phyloP scores from a whole-genome alignment of 2,329 filamentous ascomycete genomes.

The Didymella segeticola region DNA sequence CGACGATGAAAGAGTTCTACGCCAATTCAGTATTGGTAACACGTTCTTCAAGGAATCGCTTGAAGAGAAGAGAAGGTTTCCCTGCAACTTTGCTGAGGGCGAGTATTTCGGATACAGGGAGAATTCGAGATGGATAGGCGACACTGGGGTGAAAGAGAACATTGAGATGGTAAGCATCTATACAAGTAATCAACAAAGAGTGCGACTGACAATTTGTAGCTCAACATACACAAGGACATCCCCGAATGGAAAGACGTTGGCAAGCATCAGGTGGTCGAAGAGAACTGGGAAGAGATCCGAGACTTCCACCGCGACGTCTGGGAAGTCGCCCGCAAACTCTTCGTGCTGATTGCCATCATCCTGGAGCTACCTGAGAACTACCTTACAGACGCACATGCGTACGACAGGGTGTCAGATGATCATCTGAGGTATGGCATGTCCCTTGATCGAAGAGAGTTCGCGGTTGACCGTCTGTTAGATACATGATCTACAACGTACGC shows the following conservation, averaged over 20 bases:
- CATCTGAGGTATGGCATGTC: conserved; percentile 16
- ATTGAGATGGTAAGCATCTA: conserved; percentile 38
- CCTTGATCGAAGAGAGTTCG: not conserved
- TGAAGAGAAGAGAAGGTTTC: conserved; percentile 23
- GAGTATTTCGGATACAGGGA: conserved; percentile 30
- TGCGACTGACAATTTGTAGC: conserved; percentile 7
- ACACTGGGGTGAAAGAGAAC: conserved; percentile 49
- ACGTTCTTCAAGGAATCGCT: conserved; percentile 23
- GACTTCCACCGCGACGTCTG: conserved; percentile 34
- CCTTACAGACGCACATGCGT: conserved; percentile 24
- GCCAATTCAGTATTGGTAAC: conserved; percentile 28
- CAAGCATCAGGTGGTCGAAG: conserved; percentile 14
- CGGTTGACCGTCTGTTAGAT: not conserved
- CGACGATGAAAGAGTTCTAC: conserved; percentile 19
- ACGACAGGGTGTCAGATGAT: conserved; percentile 23
- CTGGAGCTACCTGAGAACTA: conserved; percentile 27
- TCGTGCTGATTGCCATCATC: conserved; percentile 49
- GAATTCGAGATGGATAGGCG: conserved; percentile 43
- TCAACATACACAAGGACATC: conserved; percentile 26
- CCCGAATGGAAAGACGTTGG: conserved; percentile 15
- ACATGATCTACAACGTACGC: conserved; percentile 31
- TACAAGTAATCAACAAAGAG: not conserved
- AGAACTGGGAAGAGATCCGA: conserved; percentile 23
- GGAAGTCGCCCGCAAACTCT: conserved; percentile 51
- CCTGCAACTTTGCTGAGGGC: conserved; percentile 22